Evolutionary conservation across 768 basidiomycete species (phyloP).

Genomic region (Pleurotus platypus): DNA sequence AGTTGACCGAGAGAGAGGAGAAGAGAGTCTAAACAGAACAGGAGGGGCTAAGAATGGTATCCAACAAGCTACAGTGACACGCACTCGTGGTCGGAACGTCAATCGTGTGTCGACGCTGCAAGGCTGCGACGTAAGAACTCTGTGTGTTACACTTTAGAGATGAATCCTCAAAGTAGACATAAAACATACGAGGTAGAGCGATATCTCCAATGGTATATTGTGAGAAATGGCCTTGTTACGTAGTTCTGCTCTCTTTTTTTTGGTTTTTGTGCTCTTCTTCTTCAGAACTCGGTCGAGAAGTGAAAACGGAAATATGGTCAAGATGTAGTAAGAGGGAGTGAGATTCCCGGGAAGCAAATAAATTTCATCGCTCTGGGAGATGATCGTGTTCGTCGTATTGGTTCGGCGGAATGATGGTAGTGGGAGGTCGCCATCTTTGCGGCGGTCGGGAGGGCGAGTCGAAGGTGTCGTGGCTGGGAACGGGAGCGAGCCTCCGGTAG

Average conservation of each 20-base stretch:
- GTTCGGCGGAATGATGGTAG: conserved; percentile 3
- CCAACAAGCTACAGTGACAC: conserved; percentile 17
- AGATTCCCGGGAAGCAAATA: conserved; percentile 48
- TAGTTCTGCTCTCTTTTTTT: conserved; percentile 48
- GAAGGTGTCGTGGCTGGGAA: conserved; percentile 4
- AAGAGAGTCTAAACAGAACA: conserved; percentile 35
- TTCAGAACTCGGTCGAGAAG: conserved; percentile 45
- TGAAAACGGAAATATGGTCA: conserved; percentile 72
- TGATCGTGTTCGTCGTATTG: conserved; percentile 25
- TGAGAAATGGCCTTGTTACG: conserved; percentile 42
- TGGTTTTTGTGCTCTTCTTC: conserved; percentile 54
- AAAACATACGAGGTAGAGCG: conserved; percentile 55
- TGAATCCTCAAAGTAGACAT: neutral
- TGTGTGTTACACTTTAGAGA: conserved; percentile 20
- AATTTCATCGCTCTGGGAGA: conserved; percentile 38
- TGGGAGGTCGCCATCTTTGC: neutral
- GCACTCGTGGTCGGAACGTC: conserved; percentile 63
- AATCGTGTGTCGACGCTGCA: conserved; percentile 51
- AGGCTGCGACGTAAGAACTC: conserved; percentile 64
- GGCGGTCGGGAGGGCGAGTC: neutral
- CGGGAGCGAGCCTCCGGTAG: neutral
- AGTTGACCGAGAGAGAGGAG: conserved; percentile 47
- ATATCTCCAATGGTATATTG: conserved; percentile 68
- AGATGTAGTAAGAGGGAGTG: conserved; percentile 57
- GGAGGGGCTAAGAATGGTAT: neutral